Evolutionary conservation across 116 monocot genomes (phyloP), one percentile per base, ranked within the genome.

Genomic region (Dioscorea cayenensis): DNA sequence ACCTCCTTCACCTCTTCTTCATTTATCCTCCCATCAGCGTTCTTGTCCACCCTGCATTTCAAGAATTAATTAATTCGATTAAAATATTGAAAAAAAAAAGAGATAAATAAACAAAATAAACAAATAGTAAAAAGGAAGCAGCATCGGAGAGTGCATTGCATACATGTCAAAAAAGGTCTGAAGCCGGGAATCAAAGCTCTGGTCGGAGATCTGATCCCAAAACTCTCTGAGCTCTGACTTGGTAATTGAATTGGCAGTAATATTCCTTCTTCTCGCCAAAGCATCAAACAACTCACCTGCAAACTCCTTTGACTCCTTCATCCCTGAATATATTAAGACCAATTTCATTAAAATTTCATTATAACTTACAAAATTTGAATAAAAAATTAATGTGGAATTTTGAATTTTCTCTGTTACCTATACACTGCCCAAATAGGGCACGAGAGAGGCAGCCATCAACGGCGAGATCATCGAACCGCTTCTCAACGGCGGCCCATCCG

Each of bases 101-200:
- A 20, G 62, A 62, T 3, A 23, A 62, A 20, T 9, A 21, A 21
- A 21, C 6, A 11, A 6, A 36, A 21, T 20, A 11, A 6, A 36
- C 18, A 60, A 60, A 37, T 50, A 25, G 14, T 61, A 35, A 37
- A 50, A 12, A 16, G 16, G 55, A 8, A 43, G 64, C 36, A 38
- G 25, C 25, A 25, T 25, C 25, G 25, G 25, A 25, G 25, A 25
- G 22, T 3, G 23, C 17, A 64, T 19, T 21, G 51, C 18, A 69
- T 80, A 90, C 94, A 94, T 94, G 78, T 94, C 94, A 63, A 94
- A 94, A 78, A 94, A 94, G 13, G 87, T 94, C 72, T 94, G 94
- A 7, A 94, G 90, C 32, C 90, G 72, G 51, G 82, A 73, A 65
- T 94, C 94, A 76, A 94, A 94, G 84, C 94, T 94, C 71, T 81